Evolutionary conservation across 2,329 filamentous ascomycete species (phyloP).

Genomic region (Pleoardoris graminearum): DNA sequence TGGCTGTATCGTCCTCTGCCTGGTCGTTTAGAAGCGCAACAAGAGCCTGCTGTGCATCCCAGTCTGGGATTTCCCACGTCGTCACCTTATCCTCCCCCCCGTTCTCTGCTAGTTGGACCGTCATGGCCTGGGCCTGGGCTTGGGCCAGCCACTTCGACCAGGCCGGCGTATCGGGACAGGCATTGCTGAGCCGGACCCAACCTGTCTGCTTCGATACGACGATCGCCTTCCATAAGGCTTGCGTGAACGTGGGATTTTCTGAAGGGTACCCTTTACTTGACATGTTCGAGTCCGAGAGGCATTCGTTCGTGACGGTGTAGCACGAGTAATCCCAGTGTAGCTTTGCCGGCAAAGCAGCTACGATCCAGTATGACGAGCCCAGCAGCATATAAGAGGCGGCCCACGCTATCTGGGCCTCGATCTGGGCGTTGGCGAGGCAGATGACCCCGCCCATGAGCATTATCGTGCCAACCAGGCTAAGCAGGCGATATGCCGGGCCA

Average conservation of each 20-base stretch:
- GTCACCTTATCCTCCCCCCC: conserved; percentile 15
- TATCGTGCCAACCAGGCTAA: conserved; percentile 55
- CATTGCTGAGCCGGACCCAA: conserved; percentile 49
- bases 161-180: conserved; percentile 47
- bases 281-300: conserved; percentile 40
- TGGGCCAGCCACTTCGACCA: conserved; percentile 50
- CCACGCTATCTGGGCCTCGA: conserved; percentile 54
- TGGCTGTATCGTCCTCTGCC: conserved; percentile 21
- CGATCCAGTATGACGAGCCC: conserved; percentile 56
- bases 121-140: conserved; percentile 32
- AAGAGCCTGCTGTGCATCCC: conserved; percentile 37
- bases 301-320: conserved; percentile 47
- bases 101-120: conserved; percentile 16
- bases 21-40: conserved; percentile 25
- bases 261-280: conserved; percentile 37
- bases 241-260: conserved; percentile 48
- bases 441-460: conserved; percentile 59
- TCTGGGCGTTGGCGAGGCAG: conserved; percentile 54
- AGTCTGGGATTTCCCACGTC: conserved; percentile 41
- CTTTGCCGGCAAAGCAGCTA: conserved; percentile 52
- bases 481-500: conserved; percentile 49
- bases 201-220: conserved; percentile 49
- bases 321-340: conserved; percentile 54
- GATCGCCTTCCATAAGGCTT: conserved; percentile 55
- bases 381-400: conserved; percentile 55